These are phyloP conservation scores for Aegilops speltoides DNA, from an alignment of 176 grass and related monocot genomes.

Conservation along the genomic window DNA sequence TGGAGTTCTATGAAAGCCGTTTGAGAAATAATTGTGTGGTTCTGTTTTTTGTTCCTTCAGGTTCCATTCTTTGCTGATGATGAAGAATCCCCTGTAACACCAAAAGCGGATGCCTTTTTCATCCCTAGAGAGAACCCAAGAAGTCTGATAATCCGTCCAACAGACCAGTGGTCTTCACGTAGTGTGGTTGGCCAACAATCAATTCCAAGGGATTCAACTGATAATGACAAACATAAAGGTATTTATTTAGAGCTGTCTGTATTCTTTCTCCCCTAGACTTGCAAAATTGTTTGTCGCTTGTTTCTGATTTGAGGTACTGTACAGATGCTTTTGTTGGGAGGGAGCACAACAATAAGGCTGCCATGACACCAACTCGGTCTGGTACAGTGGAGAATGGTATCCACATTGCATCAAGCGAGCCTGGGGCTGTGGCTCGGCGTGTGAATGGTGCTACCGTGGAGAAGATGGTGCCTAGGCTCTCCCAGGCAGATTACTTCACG, in stretches of 20 bases:
- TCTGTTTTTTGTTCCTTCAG: slow-evolving; percentile 36
- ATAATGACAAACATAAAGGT: slow-evolving; percentile 53
- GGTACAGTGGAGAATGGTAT: slow-evolving; percentile 39
- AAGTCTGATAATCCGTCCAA: slow-evolving; percentile 77
- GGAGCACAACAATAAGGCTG: slow-evolving; percentile 16
- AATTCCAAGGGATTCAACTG: slow-evolving; percentile 40
- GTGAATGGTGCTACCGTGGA: slow-evolving; percentile 44
- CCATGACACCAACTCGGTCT: slow-evolving; percentile 18
- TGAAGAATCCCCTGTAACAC: slow-evolving; percentile 68
- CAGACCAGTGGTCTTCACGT: slow-evolving; percentile 72
- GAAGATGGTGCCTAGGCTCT: slow-evolving; percentile 68
- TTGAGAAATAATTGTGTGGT: slow-evolving; percentile 4
- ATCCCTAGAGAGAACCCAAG: slow-evolving; percentile 96
- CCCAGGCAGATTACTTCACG: slow-evolving; percentile 67
- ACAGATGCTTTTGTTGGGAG: slow-evolving; percentile 38
- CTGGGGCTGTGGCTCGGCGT: slow-evolving; percentile 15
- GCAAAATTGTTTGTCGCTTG: background rate
- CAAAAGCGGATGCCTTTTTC: slow-evolving; percentile 92
- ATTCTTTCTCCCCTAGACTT: slow-evolving; percentile 19
- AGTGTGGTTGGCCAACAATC: slow-evolving; percentile 27
- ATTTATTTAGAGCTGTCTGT: slow-evolving; percentile 13
- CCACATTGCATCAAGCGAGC: slow-evolving; percentile 11
- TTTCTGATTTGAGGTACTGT: slow-evolving; percentile 17
- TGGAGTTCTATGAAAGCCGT: background rate
- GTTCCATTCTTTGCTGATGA: slow-evolving; percentile 80